A percentile compares a stretch with the other conserved stretches of the same genome.
These are phyloP conservation scores for Cruciata laevipes DNA, from an alignment of 257 asterid genomes.

Conservation along the genomic window DNA sequence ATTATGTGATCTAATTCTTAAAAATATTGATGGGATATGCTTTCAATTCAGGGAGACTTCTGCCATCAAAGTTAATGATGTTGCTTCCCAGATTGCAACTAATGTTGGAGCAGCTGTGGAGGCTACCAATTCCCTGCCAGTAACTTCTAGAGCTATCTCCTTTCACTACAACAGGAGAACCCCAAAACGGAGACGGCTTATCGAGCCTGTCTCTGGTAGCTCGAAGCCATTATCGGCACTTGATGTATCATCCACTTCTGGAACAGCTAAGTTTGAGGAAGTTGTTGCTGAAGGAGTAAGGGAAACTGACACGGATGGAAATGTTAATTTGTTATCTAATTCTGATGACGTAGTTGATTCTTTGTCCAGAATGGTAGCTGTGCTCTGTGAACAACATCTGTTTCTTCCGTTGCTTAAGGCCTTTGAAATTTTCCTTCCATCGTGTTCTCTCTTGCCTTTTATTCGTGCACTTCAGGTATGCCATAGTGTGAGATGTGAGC, in stretches of 20 bases:
- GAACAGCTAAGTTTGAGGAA: constrained; percentile 35
- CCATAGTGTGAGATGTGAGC: constrained; percentile 7
- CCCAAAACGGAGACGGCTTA: constrained; percentile 78
- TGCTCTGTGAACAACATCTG: constrained; percentile 82
- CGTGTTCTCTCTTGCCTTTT: constrained; percentile 88
- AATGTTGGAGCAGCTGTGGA: constrained; percentile 93
- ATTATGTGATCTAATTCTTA: constrained; percentile 9
- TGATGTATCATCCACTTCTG: constrained; percentile 39
- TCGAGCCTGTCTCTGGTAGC: constrained; percentile 49
- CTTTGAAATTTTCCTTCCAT: constrained; percentile 96
- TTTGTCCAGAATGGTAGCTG: constrained; percentile 83
- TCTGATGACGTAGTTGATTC: constrained; percentile 56
- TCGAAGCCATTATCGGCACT: constrained; percentile 33
- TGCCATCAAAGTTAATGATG: constrained; percentile 83
- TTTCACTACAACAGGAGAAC: constrained; percentile 77
- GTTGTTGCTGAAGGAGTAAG: constrained; percentile 40
- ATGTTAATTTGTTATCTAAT: constrained; percentile 32
- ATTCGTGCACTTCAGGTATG: constrained; percentile 96
- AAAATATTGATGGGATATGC: constrained; percentile 21
- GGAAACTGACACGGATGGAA: constrained; percentile 38
- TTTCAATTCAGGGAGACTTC: constrained; percentile 82
- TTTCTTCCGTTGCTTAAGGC: constrained; percentile 91
- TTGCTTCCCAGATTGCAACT: constrained; percentile 83
- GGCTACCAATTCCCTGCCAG: constrained; percentile 73
- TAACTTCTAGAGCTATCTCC: constrained; percentile 52